These are phyloP conservation scores for Pythium sp. DNA, from an alignment of 352 stramenopile genomes.

Conservation along the genomic window DNA sequence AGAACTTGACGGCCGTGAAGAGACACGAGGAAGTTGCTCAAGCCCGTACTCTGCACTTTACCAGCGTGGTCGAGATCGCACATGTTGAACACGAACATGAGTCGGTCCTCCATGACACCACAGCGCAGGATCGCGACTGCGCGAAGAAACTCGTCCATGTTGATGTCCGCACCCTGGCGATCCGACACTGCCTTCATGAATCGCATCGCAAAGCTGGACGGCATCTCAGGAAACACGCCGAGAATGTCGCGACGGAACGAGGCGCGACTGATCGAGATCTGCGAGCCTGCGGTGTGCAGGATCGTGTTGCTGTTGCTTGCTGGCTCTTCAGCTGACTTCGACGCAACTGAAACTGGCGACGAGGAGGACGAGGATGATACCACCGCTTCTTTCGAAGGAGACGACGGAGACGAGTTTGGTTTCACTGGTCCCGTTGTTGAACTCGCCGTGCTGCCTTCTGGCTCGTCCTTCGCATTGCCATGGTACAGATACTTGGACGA, in stretches of 20 bases:
- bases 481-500: constrained; percentile 85
- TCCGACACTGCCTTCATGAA: constrained; percentile 89
- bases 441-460: constrained; percentile 18
- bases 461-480: constrained; percentile 39
- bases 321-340: constrained; percentile 37
- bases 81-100: constrained; percentile 86
- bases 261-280: constrained; percentile 79
- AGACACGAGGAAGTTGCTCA: constrained; percentile 85
- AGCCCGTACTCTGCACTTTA: constrained; percentile 82
- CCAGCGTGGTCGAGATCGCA: constrained; percentile 84
- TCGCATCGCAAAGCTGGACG: constrained; percentile 85
- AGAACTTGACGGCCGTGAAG: constrained; percentile 75
- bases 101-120: constrained; percentile 70
- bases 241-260: constrained; percentile 85
- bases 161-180: constrained; percentile 79
- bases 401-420: constrained; percentile 21
- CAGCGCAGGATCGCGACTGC: constrained; percentile 74
- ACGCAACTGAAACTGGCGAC: constrained; percentile 19
- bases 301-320: constrained; percentile 40
- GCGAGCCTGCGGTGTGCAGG: constrained; percentile 63
- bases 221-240: constrained; percentile 87
- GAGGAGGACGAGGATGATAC: constrained; percentile 42
- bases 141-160: constrained; percentile 87
- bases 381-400: constrained; percentile 15
- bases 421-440: constrained; percentile 20